Conservation (phyloP, 345 rosid genomes). For the Psidium friedrichsthalianum region DNA sequence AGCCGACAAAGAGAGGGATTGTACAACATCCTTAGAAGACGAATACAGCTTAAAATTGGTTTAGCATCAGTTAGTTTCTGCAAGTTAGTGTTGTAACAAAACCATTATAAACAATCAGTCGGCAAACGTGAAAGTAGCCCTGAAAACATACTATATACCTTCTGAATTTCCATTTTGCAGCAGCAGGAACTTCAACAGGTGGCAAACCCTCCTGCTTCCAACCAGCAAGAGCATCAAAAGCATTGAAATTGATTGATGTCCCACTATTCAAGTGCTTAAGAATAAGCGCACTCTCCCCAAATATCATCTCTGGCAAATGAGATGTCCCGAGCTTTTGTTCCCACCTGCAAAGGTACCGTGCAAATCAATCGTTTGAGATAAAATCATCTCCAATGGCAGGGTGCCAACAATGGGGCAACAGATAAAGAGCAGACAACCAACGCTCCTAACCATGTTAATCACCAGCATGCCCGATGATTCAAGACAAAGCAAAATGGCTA, state of each 20-base stretch:
- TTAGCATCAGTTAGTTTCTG: neutral
- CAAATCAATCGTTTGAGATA: neutral
- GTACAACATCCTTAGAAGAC: neutral
- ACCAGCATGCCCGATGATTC: neutral
- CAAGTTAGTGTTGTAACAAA: neutral
- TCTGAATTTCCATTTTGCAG: conserved; percentile 86
- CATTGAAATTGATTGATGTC: conserved; percentile 59
- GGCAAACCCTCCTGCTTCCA: conserved; percentile 86
- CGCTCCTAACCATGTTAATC: neutral
- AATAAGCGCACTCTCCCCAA: conserved; percentile 69
- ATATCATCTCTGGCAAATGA: conserved; percentile 88
- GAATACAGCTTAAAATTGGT: neutral
- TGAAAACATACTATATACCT: conserved; percentile 26
- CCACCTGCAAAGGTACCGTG: conserved; percentile 43
- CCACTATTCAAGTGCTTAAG: conserved; percentile 49
- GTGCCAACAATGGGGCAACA: neutral
- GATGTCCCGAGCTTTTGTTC: conserved; percentile 68
- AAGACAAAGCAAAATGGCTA: neutral
- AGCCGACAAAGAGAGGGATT: neutral
- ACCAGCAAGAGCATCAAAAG: conserved; percentile 75
- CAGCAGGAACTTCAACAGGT: conserved; percentile 94
- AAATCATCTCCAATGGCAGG: neutral
- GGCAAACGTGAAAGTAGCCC: neutral
- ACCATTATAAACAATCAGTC: neutral
- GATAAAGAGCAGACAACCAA: neutral